Base-by-base conservation (phyloP, 495 filamentous ascomycete genomes). In the Penicillium verhagenii region DNA sequence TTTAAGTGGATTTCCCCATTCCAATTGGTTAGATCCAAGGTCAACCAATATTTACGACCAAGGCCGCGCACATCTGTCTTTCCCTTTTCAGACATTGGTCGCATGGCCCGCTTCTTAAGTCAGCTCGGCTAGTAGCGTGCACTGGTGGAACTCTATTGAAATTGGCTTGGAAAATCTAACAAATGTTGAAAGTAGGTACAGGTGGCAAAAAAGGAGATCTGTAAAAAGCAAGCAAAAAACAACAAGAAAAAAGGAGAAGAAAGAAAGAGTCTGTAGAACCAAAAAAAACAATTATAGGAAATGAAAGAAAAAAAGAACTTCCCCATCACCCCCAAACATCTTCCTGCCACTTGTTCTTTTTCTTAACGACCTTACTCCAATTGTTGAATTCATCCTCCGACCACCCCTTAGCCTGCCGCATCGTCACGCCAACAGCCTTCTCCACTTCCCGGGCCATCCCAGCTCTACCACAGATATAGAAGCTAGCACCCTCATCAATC, bases 381-480 rank as follows among this genome's bases (percentile, higher is more conserved):
- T 68, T 60, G 52, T 69, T 68, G 19, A 73, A 57, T 47, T 73
- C 56, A 23, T 56, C 57, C 20, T 75, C 74, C 13, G 49, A 58
- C 72, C 73, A 75, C 0, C 66, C 67, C 45, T 69, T 69, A 11
- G 40, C 47, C 29, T 38, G 50, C 31, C 20, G 54, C 60, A 79
- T 62, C 0, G 56, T 62, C 10, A 47, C 60, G 10, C 61, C 64
- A 31, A 81, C 64, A n/a, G 58, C 52, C 54, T 67, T 67, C 42
- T 71, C 66, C 6, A 81, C 79, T 53, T 77, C 79, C n/a, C 76
- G 65, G 10, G 78, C 79, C 78, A 82, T 80, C 2, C 56, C 64
- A 14, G 76, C 76, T n/a, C 67, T 58, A 0, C 78, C 79, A 62
- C 78, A 80, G 29, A 81, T 69, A 62, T 82, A 81, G 20, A 81